Evolutionary conservation across 23 red algal species (phyloP).

Genomic region (Gracilariopsis chorda): DNA sequence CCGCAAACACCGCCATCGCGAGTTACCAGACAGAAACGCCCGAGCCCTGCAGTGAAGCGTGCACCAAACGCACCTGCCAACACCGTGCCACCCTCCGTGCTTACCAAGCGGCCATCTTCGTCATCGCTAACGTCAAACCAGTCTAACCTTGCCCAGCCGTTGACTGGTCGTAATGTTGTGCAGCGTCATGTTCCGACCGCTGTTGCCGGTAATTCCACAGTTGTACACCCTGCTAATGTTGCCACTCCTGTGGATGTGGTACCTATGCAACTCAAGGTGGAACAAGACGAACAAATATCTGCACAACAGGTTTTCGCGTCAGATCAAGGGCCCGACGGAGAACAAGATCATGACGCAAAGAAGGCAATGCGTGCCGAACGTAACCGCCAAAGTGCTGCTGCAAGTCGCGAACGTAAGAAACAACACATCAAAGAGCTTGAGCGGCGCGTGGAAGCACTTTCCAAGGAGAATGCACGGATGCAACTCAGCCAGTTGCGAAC

Average conservation of each 20-base stretch:
- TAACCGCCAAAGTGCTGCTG: conserved; percentile 92
- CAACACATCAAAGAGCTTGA: conserved; percentile 82
- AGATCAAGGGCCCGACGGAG: background rate
- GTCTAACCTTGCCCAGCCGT: background rate
- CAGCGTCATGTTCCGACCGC: background rate
- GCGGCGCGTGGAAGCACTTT: conserved; percentile 43
- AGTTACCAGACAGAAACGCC: background rate
- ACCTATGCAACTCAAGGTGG: background rate
- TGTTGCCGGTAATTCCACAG: background rate
- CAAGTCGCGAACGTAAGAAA: conserved; percentile 77
- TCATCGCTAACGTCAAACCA: background rate
- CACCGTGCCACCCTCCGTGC: background rate
- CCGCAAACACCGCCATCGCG: background rate
- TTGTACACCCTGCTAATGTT: background rate
- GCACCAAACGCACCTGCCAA: background rate
- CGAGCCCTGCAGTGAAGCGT: background rate
- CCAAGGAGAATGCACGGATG: conserved; percentile 73
- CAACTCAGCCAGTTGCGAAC: conserved; percentile 53
- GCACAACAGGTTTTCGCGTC: background rate
- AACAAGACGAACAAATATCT: background rate
- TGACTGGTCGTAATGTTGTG: background rate
- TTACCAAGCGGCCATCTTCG: background rate
- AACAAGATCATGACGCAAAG: conserved; percentile 36
- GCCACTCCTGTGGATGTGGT: background rate
- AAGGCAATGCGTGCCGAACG: conserved; percentile 79